Evolutionary conservation across 805 yeast genomes (phyloP).

Genomic region (Saccharomyces paradoxus): DNA sequence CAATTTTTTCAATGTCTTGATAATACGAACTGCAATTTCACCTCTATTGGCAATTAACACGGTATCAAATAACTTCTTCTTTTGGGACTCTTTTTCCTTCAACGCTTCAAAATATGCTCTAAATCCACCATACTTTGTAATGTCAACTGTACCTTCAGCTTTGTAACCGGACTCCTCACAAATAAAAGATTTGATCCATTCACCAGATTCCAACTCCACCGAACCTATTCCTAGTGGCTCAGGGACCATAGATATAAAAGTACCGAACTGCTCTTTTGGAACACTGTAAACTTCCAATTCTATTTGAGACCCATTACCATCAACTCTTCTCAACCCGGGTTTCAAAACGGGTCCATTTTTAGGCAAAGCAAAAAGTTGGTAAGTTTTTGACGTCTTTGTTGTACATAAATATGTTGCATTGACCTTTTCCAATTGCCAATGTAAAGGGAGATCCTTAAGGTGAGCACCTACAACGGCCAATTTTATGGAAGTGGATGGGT

Average conservation of each 20-base stretch:
- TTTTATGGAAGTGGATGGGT: constrained; percentile 40
- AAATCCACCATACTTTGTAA: constrained; percentile 89
- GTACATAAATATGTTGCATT: constrained; percentile 61
- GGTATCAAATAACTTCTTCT: constrained; percentile 58
- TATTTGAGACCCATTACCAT: constrained; percentile 48
- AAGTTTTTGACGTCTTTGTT: constrained; percentile 63
- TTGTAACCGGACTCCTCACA: constrained; percentile 87
- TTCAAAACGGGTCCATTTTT: constrained; percentile 72
- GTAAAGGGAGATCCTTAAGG: constrained; percentile 75
- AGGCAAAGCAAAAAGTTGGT: constrained; percentile 77
- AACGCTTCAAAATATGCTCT: constrained; percentile 40
- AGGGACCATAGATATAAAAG: constrained; percentile 81
- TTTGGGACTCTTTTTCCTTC: constrained; percentile 19
- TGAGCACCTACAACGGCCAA: constrained; percentile 97
- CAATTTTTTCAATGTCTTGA: constrained; percentile 75
- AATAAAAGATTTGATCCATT: constrained; percentile 84
- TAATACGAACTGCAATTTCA: constrained; percentile 93
- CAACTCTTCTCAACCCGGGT: constrained; percentile 79
- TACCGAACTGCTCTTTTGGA: constrained; percentile 71
- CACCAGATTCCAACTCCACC: constrained; percentile 72
- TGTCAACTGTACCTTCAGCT: constrained; percentile 63
- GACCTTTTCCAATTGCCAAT: constrained; percentile 87
- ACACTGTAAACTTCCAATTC: constrained; percentile 77
- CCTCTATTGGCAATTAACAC: constrained; percentile 97
- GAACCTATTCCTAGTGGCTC: constrained; percentile 94